phyloP scores from a whole-genome alignment of 1,284 basidiomycete species.

The Ceratobasidium sp. region DNA sequence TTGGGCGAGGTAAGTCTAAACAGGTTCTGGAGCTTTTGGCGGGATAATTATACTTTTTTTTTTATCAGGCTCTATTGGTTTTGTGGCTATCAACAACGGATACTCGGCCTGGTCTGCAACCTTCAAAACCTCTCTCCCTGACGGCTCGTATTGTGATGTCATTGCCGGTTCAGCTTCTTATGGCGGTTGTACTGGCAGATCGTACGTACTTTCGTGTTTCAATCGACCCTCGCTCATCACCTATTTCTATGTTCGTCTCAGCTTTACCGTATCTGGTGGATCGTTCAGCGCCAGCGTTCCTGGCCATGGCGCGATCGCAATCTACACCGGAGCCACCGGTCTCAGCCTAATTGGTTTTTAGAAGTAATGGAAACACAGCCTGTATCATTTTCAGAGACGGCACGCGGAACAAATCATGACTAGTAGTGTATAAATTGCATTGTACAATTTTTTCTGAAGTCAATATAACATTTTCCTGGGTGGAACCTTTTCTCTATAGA shows the following conservation, averaged over 20 bases:
- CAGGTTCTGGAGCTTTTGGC: background rate
- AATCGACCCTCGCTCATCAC: background rate
- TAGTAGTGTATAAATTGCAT: background rate
- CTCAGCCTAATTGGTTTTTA: no score
- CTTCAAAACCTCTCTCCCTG: no score
- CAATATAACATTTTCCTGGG: no score
- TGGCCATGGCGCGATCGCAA: no score
- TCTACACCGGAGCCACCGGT: conserved; percentile 54
- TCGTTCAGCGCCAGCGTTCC: conserved; percentile 61
- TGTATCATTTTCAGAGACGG: background rate
- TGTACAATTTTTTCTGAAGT: background rate
- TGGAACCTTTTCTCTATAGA: no score
- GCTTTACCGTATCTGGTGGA: conserved; percentile 61
- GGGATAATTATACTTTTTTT: conserved; percentile 54
- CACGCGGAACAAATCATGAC: background rate
- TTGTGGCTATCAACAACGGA: no score
- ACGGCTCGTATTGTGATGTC: conserved; percentile 75
- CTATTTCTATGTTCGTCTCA: conserved; percentile 46
- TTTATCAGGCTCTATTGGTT: no score
- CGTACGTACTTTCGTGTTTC: conserved; percentile 52
- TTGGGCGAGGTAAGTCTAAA: conserved; percentile 38
- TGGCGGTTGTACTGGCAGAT: conserved; percentile 58
- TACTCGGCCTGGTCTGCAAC: no score
- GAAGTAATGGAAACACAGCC: background rate
- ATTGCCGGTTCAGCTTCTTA: conserved; percentile 55